Percentiles rank a stretch among this genome's conserved stretches.
Evolutionary conservation across 345 rosid genomes (phyloP).

Genomic region (Pugionium cornutum): DNA sequence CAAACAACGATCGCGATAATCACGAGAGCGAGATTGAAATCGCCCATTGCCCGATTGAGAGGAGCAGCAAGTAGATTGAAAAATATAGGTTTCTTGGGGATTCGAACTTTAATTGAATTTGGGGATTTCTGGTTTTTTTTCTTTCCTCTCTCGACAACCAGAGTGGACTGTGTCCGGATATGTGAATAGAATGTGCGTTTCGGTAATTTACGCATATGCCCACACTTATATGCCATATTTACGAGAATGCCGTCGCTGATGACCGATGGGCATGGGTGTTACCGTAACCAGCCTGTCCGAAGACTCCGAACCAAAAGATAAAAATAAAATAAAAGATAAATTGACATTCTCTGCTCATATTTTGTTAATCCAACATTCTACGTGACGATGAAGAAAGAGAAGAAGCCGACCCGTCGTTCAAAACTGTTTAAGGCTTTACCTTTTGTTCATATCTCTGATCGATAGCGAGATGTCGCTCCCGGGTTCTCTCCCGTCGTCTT

Average conservation of each 20-base stretch:
- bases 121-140: slow-evolving; percentile 30
- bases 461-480: slow-evolving; percentile 51
- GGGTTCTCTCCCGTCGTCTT: slow-evolving; percentile 44
- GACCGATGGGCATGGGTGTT: slow-evolving; percentile 20
- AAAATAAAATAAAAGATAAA: too few species aligned
- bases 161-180: slow-evolving; percentile 26
- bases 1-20: slow-evolving; percentile 92
- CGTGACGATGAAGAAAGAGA: slow-evolving; percentile 45
- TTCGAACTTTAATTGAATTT: slow-evolving; percentile 17
- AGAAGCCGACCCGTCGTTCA: slow-evolving; percentile 41
- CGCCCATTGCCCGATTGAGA: slow-evolving; percentile 67
- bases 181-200: slow-evolving; percentile 28
- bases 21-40: slow-evolving; percentile 98
- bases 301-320: neutral
- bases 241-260: neutral
- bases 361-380: slow-evolving; percentile 40
- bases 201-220: slow-evolving; percentile 24
- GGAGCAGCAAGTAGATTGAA: slow-evolving; percentile 6
- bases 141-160: slow-evolving; percentile 20
- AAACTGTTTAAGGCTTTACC: slow-evolving; percentile 39
- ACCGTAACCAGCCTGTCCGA: slow-evolving; percentile 31
- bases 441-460: neutral
- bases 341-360: too few species aligned
- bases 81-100: slow-evolving; percentile 30
- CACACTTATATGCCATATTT: neutral